Evolutionary conservation across 2,329 filamentous ascomycete species (phyloP), one percentile per base, ranked within the genome.

Genomic region (Hymenoscyphus repandus): DNA sequence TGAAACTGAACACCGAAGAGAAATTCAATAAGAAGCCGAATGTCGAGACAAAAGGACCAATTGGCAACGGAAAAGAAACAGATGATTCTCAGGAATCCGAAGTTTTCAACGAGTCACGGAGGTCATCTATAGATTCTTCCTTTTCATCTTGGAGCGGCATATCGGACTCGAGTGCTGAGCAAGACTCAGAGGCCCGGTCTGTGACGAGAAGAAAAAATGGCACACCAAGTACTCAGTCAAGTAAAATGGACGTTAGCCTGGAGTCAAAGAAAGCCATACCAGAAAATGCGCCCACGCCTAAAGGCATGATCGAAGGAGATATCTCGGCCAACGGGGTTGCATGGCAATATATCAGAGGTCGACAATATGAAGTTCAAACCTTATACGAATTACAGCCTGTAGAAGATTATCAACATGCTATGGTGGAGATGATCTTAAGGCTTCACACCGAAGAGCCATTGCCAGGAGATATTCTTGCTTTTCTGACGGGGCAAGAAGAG

Each of bases 381-480:
- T 75, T 82, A 7, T 90, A 96, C 62, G 80, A 90, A 11, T 75
- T 81, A 1, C 79, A 80, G 22, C 85, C 90, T 0, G 84, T 92
- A 0, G 77, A 86, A 9, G 89, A 96, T 61, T 84, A 96, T 52
- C 80, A 95, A 40, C 89, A 96, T 58, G 80, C 85, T 3, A 80
- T 95, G 1, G 74, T 96, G 11, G 87, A 91, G 58, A 82, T 80
- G 1, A 88, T 97, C 15, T 88, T 96, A 64, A 84, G 90, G 60
- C 86, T 97, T 12, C 91, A 99, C 64, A 79, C 83, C 49, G 86
- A 90, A 54, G 89, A 96, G 60, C 88, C 91, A 0, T 76, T 96
- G n/a, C 92, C 93, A 0, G 93, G 95, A 22, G 93, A 97, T 65
- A 86, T 99, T 6, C 74, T 99, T 0, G 90, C 91, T 0, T 99